Evolutionary conservation across 768 basidiomycete genomes (phyloP).

Genomic region (Ephemerocybe angulata): DNA sequence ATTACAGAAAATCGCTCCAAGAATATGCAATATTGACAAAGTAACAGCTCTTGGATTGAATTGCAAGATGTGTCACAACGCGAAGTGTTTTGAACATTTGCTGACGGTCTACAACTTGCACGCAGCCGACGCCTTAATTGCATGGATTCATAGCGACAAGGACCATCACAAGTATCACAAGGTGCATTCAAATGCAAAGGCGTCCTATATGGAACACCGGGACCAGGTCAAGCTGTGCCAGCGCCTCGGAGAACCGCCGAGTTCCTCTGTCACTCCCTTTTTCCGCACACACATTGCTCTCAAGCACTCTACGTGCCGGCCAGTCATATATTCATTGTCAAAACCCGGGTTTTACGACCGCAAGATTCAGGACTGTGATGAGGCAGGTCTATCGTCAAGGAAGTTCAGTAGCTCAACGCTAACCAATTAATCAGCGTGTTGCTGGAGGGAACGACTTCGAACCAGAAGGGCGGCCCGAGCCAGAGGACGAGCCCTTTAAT

Average conservation of each 20-base stretch:
- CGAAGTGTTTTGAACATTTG: constrained; percentile 38
- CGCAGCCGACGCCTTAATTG: constrained; percentile 34
- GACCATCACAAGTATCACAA: constrained; percentile 30
- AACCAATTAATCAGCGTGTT: too few relatives aligned
- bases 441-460: too few relatives aligned
- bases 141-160: constrained; percentile 27
- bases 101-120: constrained; percentile 33
- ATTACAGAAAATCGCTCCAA: too few relatives aligned
- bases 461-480: too few relatives aligned
- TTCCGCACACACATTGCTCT: constrained; percentile 41
- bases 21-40: constrained; percentile 2
- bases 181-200: constrained; percentile 23
- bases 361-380: neutral
- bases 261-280: neutral
- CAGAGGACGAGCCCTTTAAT: too few relatives aligned
- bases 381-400: too few relatives aligned
- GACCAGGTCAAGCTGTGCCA: constrained; percentile 7
- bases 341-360: constrained; percentile 65
- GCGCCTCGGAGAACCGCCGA: neutral
- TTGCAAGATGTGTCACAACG: constrained; percentile 40
- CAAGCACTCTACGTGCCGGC: constrained; percentile 45
- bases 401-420: too few relatives aligned
- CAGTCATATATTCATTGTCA: constrained; percentile 37
- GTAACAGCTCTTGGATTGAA: constrained; percentile 19
- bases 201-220: constrained; percentile 13